Conservation (phyloP, 2,329 filamentous ascomycete genomes). For the Exserohilum turcica region DNA sequence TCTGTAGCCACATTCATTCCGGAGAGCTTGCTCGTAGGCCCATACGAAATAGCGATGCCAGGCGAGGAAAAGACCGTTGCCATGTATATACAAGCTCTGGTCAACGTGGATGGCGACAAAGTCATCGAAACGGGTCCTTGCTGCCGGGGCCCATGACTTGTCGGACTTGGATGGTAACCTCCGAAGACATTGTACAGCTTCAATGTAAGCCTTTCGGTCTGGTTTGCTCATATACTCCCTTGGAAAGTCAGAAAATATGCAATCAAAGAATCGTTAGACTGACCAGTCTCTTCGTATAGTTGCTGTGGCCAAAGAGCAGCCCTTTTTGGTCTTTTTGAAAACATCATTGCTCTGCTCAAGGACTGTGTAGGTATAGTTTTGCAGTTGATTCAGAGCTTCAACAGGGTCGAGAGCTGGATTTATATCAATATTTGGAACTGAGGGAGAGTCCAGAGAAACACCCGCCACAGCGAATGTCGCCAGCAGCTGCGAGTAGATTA, state of each 20-base stretch:
- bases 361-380: neutral
- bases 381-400: constrained; percentile 6
- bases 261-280: neutral
- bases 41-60: constrained; percentile 10
- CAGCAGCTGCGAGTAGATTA: constrained; percentile 1
- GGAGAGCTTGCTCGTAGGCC: constrained; percentile 8
- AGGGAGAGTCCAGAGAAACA: neutral
- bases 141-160: constrained; percentile 3
- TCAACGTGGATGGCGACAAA: constrained; percentile 10
- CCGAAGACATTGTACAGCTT: constrained; percentile 9
- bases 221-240: constrained; percentile 6
- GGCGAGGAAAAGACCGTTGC: constrained; percentile 6
- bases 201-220: neutral
- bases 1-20: constrained; percentile 8
- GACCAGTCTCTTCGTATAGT: constrained; percentile 2
- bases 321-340: neutral
- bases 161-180: constrained; percentile 4
- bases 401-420: constrained; percentile 1
- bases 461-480: neutral
- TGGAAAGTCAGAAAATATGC: neutral
- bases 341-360: neutral
- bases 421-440: constrained; percentile 2
- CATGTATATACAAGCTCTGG: constrained; percentile 4
- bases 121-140: constrained; percentile 9
- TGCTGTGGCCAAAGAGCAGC: constrained; percentile 3